Evolutionary conservation across 2,329 filamentous ascomycete species (phyloP).

Genomic region (Chaetomiaceae sp.): DNA sequence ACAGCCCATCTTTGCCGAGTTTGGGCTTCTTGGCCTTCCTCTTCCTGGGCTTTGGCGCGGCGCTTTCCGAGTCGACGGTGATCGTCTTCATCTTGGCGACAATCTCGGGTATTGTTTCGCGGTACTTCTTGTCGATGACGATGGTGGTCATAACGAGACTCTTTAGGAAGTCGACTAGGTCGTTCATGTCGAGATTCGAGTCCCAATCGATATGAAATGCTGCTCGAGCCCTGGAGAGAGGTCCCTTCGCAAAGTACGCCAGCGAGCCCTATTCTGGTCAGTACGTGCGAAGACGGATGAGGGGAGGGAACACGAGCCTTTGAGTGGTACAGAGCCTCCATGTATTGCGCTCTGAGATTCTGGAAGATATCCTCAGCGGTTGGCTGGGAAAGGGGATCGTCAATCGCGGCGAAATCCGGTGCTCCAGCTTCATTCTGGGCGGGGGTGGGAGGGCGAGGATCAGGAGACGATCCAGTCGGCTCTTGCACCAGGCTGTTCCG

Average conservation of each 20-base stretch:
- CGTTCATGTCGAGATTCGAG: conserved; percentile 54
- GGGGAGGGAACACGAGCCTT: conserved; percentile 43
- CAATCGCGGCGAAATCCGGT: conserved; percentile 9
- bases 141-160: conserved; percentile 61
- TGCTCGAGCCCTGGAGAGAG: conserved; percentile 68
- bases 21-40: conserved; percentile 61
- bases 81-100: conserved; percentile 53
- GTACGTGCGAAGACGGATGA: not conserved
- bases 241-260: conserved; percentile 80
- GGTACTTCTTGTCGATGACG: conserved; percentile 74
- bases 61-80: conserved; percentile 52
- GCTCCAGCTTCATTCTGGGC: not conserved
- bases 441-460: not conserved
- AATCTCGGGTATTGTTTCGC: conserved; percentile 62
- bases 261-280: conserved; percentile 57
- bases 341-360: conserved; percentile 54
- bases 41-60: conserved; percentile 41
- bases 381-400: conserved; percentile 33
- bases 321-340: conserved; percentile 59
- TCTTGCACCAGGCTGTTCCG: not conserved
- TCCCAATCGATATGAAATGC: conserved; percentile 63
- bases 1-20: conserved; percentile 64
- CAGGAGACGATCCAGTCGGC: not conserved
- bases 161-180: conserved; percentile 66
- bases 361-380: conserved; percentile 53